Base-by-base conservation (phyloP, 192 early-diverging fungal species). In the Entophlyctis helioformis region DNA sequence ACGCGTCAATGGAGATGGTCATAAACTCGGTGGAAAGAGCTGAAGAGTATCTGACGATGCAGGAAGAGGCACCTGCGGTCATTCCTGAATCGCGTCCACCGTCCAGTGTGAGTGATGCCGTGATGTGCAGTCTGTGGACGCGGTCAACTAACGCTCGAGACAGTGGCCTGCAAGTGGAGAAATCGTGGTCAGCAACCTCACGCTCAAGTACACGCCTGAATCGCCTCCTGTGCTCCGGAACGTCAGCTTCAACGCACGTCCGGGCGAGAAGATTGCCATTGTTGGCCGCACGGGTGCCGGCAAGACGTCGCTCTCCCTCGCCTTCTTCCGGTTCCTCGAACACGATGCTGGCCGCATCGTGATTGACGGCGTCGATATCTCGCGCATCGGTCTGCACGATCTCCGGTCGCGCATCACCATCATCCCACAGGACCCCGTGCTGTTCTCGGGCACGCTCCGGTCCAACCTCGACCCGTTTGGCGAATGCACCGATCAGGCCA, bases 1-100 rank as follows among this genome's bases (percentile, higher is more conserved):
- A 65, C 34, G 67, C 74, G 7, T 52, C 57, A 36, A 54, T 80
- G 12, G 66, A 74, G 36, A 73, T 69, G 50, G 41, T 24, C 24
- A 68, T 76, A 56, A 71, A 74, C 41, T 69, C 84, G 0, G 81
- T 93, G 28, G 93, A 96, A 61, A 81, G 93, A 31, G 65, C 92
- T 20, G 57, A 72, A 21, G 89, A 94, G 62, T 96, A 94, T 46
- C 40, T 85, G 49, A 42, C 63, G 2, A 60, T 94, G 37, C 87
- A 89, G 18, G 81, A 93, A 52, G 93, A 97, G 48, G 68, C 80
- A 0, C 55, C 80, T 12, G 65, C 69, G 33, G 52, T 80, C 13
- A 69, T 85, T 24, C 67, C 67, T 5, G 67, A 66, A 44, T 36
- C 42, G 24, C 16, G 62, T 12, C 60, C 60, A 10, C 53, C 57